These are phyloP conservation scores for Heterobasidion annosum DNA, from an alignment of 1,284 basidiomycete species.

Conservation along the genomic window DNA sequence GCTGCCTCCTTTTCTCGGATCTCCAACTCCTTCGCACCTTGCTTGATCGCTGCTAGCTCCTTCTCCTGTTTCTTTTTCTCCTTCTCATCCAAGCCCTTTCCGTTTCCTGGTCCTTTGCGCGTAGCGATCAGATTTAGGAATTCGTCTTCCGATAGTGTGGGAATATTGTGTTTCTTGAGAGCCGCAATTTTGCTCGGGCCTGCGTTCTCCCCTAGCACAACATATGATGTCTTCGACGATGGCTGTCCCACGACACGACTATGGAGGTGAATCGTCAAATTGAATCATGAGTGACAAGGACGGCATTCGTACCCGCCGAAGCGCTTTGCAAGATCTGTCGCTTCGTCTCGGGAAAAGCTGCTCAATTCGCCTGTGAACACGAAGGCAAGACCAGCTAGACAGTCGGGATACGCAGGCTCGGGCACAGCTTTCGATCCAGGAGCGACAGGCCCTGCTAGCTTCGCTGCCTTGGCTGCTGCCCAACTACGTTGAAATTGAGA, in stretches of 20 bases:
- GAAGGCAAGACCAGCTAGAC: conserved; percentile 81
- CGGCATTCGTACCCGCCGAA: conserved; percentile 68
- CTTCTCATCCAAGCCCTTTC: conserved; percentile 64
- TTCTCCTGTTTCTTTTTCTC: conserved; percentile 76
- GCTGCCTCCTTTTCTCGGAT: conserved; percentile 46
- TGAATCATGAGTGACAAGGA: not conserved
- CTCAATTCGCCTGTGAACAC: conserved; percentile 95
- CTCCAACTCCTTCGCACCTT: conserved; percentile 73
- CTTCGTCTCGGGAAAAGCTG: conserved; percentile 85
- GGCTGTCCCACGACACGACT: conserved; percentile 85
- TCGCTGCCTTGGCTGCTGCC: conserved; percentile 57
- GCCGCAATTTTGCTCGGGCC: conserved; percentile 82
- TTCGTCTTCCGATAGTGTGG: conserved; percentile 79
- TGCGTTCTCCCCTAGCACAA: conserved; percentile 84
- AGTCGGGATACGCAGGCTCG: conserved; percentile 61
- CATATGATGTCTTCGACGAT: conserved; percentile 86
- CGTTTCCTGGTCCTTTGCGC: conserved; percentile 33
- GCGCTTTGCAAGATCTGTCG: conserved; percentile 82
- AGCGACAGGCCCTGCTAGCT: conserved; percentile 61
- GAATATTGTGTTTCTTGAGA: conserved; percentile 74
- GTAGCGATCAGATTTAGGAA: conserved; percentile 81
- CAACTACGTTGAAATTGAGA: conserved; percentile 32
- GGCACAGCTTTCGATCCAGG: conserved; percentile 84
- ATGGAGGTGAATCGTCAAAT: conserved; percentile 1
- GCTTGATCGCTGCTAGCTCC: conserved; percentile 68